These are phyloP conservation scores for Verticillium nubilum DNA, from an alignment of 2,329 filamentous ascomycete genomes.

Conservation along the genomic window DNA sequence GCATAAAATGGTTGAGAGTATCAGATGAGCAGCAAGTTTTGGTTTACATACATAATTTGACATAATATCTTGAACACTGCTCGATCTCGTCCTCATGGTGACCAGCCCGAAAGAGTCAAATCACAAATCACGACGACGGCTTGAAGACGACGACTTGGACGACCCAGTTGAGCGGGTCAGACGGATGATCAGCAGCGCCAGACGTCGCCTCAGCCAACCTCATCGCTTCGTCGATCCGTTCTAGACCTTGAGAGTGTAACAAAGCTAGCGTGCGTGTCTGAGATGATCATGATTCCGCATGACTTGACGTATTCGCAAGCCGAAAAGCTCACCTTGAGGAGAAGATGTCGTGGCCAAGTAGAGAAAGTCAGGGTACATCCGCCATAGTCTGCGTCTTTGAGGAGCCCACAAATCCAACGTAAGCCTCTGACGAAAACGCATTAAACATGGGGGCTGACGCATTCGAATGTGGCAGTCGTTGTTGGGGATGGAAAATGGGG, in stretches of 20 bases:
- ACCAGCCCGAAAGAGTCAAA: no score
- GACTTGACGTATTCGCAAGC: neutral
- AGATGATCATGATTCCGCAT: neutral
- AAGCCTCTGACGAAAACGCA: neutral
- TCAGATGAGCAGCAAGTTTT: neutral
- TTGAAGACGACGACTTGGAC: no score
- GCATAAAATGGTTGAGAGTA: neutral
- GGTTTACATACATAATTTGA: neutral
- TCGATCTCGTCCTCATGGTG: neutral
- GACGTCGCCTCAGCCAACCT: neutral
- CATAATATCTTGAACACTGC: neutral
- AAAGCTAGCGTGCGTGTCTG: neutral
- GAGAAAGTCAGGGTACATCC: neutral
- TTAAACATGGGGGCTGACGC: neutral
- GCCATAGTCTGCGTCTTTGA: neutral
- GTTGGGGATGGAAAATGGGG: neutral
- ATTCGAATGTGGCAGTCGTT: neutral
- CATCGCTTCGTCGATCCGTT: neutral
- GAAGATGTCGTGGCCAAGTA: neutral
- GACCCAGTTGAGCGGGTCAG: neutral
- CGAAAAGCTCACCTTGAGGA: neutral
- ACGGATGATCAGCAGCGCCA: neutral
- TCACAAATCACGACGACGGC: neutral
- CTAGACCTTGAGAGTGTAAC: neutral
- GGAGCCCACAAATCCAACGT: neutral